Evolutionary conservation across 768 basidiomycete genomes (phyloP).

Genomic region (Gloeopeniophorella convolvens): DNA sequence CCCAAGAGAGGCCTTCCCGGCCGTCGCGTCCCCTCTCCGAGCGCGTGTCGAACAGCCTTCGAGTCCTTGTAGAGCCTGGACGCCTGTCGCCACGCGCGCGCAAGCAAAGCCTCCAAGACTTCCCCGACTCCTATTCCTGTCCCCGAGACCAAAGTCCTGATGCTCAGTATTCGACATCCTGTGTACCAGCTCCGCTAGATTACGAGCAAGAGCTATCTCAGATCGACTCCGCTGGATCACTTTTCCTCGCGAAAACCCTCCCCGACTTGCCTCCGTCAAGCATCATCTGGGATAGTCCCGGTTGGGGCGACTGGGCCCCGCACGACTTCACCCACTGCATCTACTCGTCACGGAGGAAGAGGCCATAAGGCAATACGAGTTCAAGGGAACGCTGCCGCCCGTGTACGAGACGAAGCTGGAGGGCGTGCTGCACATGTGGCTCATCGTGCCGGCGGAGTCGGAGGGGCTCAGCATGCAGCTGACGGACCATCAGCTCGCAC

Average conservation of each 20-base stretch:
- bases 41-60: too few species aligned
- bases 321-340: constrained; percentile 6
- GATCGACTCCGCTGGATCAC: neutral
- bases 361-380: neutral
- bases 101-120: too few species aligned
- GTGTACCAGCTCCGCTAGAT: too few species aligned
- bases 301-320: constrained; percentile 10
- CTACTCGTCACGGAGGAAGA: constrained; percentile 5
- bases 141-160: too few species aligned
- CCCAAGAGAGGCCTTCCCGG: too few species aligned
- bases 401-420: constrained; percentile 1
- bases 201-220: constrained; percentile 1
- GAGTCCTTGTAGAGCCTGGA: too few species aligned
- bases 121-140: too few species aligned
- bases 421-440: constrained; percentile 5
- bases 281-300: neutral
- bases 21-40: too few species aligned
- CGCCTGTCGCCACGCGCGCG: too few species aligned
- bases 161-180: too few species aligned
- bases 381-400: neutral
- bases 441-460: constrained; percentile 1
- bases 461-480: neutral
- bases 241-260: neutral
- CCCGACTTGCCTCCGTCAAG: neutral
- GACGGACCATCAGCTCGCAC: constrained; percentile 1